A percentile compares a stretch with the other conserved stretches of the same genome.
Conservation (phyloP, 2,329 filamentous ascomycete species). For the Aulographum hederae region DNA sequence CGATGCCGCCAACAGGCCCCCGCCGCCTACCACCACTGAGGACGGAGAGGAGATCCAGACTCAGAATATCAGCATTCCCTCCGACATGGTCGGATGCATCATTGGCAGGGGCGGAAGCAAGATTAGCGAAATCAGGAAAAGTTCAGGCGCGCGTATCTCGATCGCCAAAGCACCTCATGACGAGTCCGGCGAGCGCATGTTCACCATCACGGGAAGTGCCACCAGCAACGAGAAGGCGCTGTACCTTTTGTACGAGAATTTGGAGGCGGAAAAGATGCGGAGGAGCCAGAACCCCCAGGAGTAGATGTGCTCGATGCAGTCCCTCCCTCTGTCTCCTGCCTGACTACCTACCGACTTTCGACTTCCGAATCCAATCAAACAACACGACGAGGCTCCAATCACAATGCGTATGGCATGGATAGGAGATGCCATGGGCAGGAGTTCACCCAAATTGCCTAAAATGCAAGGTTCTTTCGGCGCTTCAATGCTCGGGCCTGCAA, state of each 20-base stretch:
- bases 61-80: conserved; percentile 98
- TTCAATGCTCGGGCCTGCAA: too few relatives aligned
- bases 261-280: conserved; percentile 97
- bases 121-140: conserved; percentile 97
- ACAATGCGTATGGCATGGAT: too few relatives aligned
- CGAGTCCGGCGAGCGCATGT: conserved; percentile 96
- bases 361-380: too few relatives aligned
- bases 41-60: conserved; percentile 97
- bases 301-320: too few relatives aligned
- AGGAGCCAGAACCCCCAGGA: conserved; percentile 61
- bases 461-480: too few relatives aligned
- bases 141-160: conserved; percentile 87
- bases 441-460: too few relatives aligned
- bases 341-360: too few relatives aligned
- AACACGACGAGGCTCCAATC: too few relatives aligned
- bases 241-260: conserved; percentile 93
- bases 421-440: too few relatives aligned
- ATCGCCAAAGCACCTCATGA: conserved; percentile 96
- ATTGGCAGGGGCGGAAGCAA: conserved; percentile 90
- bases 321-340: too few relatives aligned
- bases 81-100: conserved; percentile 99
- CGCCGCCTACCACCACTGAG: conserved; percentile 69
- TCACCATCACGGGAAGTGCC: conserved; percentile 93
- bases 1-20: conserved; percentile 61
- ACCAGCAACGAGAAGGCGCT: conserved; percentile 90